phyloP scores from a whole-genome alignment of 805 yeast genomes.

The Diddensiella transvaalensis region DNA sequence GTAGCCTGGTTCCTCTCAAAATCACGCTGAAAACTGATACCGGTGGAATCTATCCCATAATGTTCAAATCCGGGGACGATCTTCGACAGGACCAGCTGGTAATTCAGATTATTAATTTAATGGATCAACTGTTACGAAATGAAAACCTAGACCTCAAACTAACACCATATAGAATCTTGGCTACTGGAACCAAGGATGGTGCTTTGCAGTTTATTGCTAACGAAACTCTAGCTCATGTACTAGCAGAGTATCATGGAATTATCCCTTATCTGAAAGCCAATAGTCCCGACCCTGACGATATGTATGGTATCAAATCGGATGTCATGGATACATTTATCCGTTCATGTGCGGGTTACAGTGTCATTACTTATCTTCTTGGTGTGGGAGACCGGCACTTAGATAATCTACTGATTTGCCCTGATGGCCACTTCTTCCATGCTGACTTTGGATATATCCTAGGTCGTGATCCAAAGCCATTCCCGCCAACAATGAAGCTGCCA shows the following conservation, averaged over 20 bases:
- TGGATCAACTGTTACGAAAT: conserved; percentile 82
- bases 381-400: conserved; percentile 98
- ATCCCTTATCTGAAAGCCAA: conserved; percentile 64
- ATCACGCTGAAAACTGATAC: conserved; percentile 62
- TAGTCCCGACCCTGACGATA: conserved; percentile 47
- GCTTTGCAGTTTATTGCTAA: conserved; percentile 93
- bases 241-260: conserved; percentile 66
- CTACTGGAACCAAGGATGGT: conserved; percentile 89
- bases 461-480: conserved; percentile 96
- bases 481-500: conserved; percentile 96
- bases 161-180: conserved; percentile 85
- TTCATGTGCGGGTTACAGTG: conserved; percentile 97
- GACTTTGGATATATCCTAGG: conserved; percentile 97
- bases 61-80: conserved; percentile 96
- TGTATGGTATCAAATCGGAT: conserved; percentile 47
- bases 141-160: conserved; percentile 86
- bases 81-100: conserved; percentile 94
- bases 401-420: conserved; percentile 73
- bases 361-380: conserved; percentile 87
- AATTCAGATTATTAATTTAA: conserved; percentile 84
- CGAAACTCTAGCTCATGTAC: conserved; percentile 76
- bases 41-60: conserved; percentile 62
- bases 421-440: conserved; percentile 93
- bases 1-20: conserved; percentile 85
- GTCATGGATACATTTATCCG: conserved; percentile 93